Percentiles rank a stretch among this genome's conserved stretches.
phyloP scores from a whole-genome alignment of 2,329 filamentous ascomycete genomes.

The Thelonectria blattea region DNA sequence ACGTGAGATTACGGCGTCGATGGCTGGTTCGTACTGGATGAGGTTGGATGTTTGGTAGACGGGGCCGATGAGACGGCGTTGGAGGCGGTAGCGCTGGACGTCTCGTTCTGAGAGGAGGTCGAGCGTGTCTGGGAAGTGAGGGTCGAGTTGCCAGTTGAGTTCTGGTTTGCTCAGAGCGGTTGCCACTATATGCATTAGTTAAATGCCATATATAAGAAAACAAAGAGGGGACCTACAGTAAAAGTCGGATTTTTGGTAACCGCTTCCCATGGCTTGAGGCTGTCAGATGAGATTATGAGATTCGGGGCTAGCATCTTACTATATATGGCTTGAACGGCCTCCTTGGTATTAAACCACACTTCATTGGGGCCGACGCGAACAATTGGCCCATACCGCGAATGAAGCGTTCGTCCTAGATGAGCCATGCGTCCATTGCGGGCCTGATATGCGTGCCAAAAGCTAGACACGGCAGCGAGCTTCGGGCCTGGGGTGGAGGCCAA shows the following conservation, averaged over 20 bases:
- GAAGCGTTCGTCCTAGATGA: constrained; percentile 51
- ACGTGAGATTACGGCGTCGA: constrained; percentile 49
- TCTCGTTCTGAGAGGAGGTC: constrained; percentile 59
- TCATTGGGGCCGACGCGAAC: constrained; percentile 62
- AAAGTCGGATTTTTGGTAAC: constrained; percentile 59
- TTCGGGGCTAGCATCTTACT: constrained; percentile 41
- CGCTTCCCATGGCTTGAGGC: constrained; percentile 50
- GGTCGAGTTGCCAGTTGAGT: constrained; percentile 47
- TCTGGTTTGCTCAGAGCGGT: constrained; percentile 52
- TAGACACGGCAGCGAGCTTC: constrained; percentile 53
- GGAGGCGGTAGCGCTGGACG: constrained; percentile 53
- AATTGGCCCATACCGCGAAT: constrained; percentile 53
- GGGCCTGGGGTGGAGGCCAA: constrained; percentile 55
- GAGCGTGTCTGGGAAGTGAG: constrained; percentile 51
- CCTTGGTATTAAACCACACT: constrained; percentile 57
- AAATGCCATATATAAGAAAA: not conserved
- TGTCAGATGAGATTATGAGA: not conserved
- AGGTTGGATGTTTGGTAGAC: constrained; percentile 53
- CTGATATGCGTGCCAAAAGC: constrained; percentile 55
- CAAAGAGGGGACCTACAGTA: constrained; percentile 50
- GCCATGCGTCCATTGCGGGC: constrained; percentile 51
- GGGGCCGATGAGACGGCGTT: constrained; percentile 57
- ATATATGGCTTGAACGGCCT: constrained; percentile 57
- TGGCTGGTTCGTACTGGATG: constrained; percentile 47
- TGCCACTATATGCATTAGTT: constrained; percentile 44